Conservation (phyloP, 1,284 basidiomycete species). For the Amylostereum chailletii region DNA sequence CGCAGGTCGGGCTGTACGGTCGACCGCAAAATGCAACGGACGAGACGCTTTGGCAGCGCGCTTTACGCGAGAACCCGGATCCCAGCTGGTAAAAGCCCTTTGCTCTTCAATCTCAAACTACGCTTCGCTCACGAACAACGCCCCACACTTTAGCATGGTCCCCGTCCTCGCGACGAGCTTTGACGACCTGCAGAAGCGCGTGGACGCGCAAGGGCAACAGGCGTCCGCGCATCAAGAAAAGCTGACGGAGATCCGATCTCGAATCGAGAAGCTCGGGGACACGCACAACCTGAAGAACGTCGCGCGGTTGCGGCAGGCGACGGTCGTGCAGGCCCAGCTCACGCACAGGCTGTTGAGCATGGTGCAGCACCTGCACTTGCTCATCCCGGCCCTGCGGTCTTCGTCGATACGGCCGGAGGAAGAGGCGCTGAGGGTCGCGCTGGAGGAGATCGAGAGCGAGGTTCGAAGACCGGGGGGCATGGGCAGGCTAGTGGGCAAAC, state of each 20-base stretch:
- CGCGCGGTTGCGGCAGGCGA: constrained; percentile 59
- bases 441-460: constrained; percentile 75
- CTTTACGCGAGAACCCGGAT: constrained; percentile 77
- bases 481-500: constrained; percentile 62
- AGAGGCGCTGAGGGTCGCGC: constrained; percentile 55
- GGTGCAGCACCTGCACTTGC: constrained; percentile 69
- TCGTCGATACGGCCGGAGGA: constrained; percentile 79
- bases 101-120: neutral
- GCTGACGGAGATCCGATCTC: constrained; percentile 41
- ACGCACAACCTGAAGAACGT: constrained; percentile 64
- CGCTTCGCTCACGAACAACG: constrained; percentile 4
- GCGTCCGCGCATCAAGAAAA: constrained; percentile 65
- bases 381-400: constrained; percentile 72
- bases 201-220: constrained; percentile 70
- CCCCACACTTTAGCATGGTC: constrained; percentile 48
- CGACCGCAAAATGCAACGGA: constrained; percentile 69
- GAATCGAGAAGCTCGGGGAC: constrained; percentile 55
- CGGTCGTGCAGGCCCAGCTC: constrained; percentile 64
- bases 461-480: constrained; percentile 46
- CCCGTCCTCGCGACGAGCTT: constrained; percentile 80
- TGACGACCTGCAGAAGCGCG: constrained; percentile 73
- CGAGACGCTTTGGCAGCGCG: constrained; percentile 75
- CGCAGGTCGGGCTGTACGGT: constrained; percentile 60
- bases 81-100: constrained; percentile 47
- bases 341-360: constrained; percentile 69